Conservation (phyloP, 2,329 filamentous ascomycete genomes). For the Periconia macrospinosa region DNA sequence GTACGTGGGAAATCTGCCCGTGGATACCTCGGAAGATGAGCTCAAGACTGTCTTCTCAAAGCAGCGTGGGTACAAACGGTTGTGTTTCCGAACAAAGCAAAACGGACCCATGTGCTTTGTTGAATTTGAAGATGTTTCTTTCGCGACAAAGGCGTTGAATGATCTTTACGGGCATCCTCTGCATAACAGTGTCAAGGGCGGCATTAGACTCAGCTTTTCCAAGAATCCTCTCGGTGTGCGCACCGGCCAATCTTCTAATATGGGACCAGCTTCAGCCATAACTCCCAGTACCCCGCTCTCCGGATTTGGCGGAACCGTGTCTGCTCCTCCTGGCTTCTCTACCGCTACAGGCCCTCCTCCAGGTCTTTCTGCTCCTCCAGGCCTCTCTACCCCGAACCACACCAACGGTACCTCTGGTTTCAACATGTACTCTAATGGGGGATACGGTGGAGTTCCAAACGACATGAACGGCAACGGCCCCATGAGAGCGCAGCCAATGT, state of each 20-base stretch:
- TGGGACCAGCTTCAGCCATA: slow-evolving; percentile 54
- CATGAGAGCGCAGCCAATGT: slow-evolving; percentile 26
- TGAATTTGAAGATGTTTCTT: slow-evolving; percentile 92
- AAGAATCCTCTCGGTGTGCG: slow-evolving; percentile 96
- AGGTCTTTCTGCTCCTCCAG: slow-evolving; percentile 75
- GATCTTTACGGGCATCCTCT: slow-evolving; percentile 86
- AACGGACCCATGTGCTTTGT: slow-evolving; percentile 99
- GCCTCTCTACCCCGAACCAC: slow-evolving; percentile 53
- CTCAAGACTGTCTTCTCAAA: slow-evolving; percentile 91
- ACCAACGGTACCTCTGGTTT: slow-evolving; percentile 27
- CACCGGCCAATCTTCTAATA: slow-evolving; percentile 66
- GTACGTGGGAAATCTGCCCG: slow-evolving; percentile 94
- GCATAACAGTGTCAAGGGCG: slow-evolving; percentile 91
- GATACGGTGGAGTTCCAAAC: slow-evolving; percentile 38
- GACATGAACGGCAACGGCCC: slow-evolving; percentile 33
- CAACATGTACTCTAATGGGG: slow-evolving; percentile 41
- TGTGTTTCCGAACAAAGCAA: slow-evolving; percentile 92
- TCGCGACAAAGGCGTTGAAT: slow-evolving; percentile 86
- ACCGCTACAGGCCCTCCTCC: slow-evolving; percentile 78
- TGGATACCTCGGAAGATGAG: slow-evolving; percentile 92
- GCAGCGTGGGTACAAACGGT: slow-evolving; percentile 89
- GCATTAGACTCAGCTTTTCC: slow-evolving; percentile 93
- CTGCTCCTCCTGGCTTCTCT: slow-evolving; percentile 61
- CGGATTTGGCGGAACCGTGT: slow-evolving; percentile 60
- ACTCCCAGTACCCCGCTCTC: slow-evolving; percentile 56